phyloP scores from a whole-genome alignment of 345 rosid species.

The Syzygium grande region DNA sequence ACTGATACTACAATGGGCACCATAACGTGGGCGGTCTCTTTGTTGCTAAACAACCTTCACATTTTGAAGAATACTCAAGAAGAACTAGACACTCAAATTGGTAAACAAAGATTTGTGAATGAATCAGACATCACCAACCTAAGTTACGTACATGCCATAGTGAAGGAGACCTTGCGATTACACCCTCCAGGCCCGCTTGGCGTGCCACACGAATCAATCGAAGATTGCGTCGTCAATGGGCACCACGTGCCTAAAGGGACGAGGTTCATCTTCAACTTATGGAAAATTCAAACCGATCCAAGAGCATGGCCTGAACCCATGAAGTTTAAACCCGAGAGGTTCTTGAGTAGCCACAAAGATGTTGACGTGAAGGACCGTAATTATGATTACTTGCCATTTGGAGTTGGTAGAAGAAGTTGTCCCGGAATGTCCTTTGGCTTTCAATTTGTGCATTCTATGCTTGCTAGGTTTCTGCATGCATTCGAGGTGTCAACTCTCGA shows the following conservation, averaged over 20 bases:
- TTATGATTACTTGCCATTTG: conserved; percentile 33
- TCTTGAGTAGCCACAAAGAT: conserved; percentile 14
- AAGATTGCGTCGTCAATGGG: conserved; percentile 19
- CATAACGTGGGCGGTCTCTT: conserved; percentile 7
- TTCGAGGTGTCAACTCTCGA: conserved; percentile 7
- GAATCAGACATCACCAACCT: conserved; percentile 23
- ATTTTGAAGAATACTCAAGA: neutral
- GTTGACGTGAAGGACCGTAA: conserved; percentile 20
- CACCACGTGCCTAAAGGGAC: conserved; percentile 21
- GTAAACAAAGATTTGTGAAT: conserved; percentile 1
- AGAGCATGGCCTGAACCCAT: conserved; percentile 21
- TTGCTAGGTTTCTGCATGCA: conserved; percentile 28
- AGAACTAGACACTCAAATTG: conserved; percentile 2
- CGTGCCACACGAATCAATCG: conserved; percentile 10
- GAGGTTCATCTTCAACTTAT: conserved; percentile 17
- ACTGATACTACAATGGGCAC: conserved; percentile 2
- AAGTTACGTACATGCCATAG: conserved; percentile 21
- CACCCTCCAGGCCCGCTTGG: conserved; percentile 21
- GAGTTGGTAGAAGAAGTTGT: conserved; percentile 33
- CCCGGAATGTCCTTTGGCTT: conserved; percentile 22
- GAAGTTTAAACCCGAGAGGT: conserved; percentile 33
- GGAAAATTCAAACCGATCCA: conserved; percentile 28
- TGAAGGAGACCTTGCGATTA: conserved; percentile 29
- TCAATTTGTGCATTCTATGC: conserved; percentile 10
- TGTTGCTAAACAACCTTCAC: conserved; percentile 6